Base-by-base conservation (phyloP, 352 stramenopile species). In the Globisporangium lucens region DNA sequence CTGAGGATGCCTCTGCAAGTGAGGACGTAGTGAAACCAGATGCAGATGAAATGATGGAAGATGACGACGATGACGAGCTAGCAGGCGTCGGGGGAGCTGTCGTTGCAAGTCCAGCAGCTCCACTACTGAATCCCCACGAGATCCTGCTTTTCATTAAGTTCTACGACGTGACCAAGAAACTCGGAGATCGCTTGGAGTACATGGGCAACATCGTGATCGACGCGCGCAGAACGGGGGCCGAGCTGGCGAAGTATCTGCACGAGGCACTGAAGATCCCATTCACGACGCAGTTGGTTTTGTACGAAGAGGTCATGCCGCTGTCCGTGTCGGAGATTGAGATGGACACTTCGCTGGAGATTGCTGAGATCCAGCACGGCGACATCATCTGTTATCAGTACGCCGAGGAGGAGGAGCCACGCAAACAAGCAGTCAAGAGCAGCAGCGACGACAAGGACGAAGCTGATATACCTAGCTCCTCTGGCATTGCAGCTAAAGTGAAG, bases 91-190 rank as follows among this genome's bases (percentile, higher is more conserved):
- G 71, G 46, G 49, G 49, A 29, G 43, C 22, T 20, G 15, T 61
- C 10, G 61, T 56, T 15, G 66, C 69, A 6, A 71, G 43, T 55
- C 43, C 17, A 51, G 52, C 17, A 30, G 65, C 33, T 3, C 64
- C 67, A n/a, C 62, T 68, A 9, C 43, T 83, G 3, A 60, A 69
- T n/a, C 61, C 60, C 24, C 56, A 87, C 36, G 73, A 93, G 46
- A 93, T 93, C 33, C 62, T 96, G 56, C 69, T 96, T 17, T 93
- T 96, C 60, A 75, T 96, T 69, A 96, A 96, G 77, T 89, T 81
- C 38, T 96, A 96, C 59, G 83, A 96, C 61, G 29, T 85, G 9
- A 84, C 71, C 22, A 82, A 76, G n/a, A 69, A 74, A 8, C 75
- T 95, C 0, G 69, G 66, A 5, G 81, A 96, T 2, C 80, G 89